Percentiles rank a stretch among this genome's conserved stretches.
Evolutionary conservation across 73 alveolate genomes (phyloP).

Genomic region (Symbiodinium natans): DNA sequence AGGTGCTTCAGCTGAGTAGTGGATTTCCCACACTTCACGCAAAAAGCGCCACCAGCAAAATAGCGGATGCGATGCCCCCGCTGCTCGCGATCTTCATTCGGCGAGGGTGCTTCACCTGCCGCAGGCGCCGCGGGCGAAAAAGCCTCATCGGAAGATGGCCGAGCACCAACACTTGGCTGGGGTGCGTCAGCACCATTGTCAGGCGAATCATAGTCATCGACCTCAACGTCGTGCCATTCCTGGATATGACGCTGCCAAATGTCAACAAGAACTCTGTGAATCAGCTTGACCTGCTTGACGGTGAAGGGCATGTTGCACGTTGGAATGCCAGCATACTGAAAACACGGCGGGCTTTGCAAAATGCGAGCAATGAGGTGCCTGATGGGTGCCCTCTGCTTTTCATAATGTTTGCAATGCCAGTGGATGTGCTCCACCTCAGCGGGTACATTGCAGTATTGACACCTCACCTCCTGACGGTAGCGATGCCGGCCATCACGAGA

Average conservation of each 20-base stretch:
- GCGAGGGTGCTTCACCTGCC: neutral
- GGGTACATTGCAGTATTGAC: neutral
- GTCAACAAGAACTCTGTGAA: neutral
- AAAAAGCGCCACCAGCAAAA: slow-evolving; percentile 9
- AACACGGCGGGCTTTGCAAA: neutral
- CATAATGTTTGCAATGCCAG: slow-evolving; percentile 18
- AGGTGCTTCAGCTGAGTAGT: neutral
- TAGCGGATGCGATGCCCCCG: neutral
- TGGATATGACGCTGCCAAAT: slow-evolving; percentile 14
- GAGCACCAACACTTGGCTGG: neutral
- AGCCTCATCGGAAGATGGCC: neutral
- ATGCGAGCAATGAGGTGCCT: neutral
- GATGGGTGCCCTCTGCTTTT: neutral
- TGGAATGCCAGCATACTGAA: slow-evolving; percentile 21
- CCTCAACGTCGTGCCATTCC: slow-evolving; percentile 15
- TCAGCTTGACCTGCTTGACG: neutral
- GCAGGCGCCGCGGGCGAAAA: neutral
- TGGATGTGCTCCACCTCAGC: slow-evolving; percentile 31
- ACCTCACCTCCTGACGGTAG: neutral
- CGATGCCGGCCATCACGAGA: slow-evolving; percentile 33
- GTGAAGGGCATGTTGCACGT: neutral
- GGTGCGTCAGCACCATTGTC: neutral
- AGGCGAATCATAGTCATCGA: neutral
- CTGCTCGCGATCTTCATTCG: neutral
- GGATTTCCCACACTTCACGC: neutral